These are phyloP conservation scores for Xenoacremonium recifei DNA, from an alignment of 2,329 filamentous ascomycete genomes.

Conservation along the genomic window DNA sequence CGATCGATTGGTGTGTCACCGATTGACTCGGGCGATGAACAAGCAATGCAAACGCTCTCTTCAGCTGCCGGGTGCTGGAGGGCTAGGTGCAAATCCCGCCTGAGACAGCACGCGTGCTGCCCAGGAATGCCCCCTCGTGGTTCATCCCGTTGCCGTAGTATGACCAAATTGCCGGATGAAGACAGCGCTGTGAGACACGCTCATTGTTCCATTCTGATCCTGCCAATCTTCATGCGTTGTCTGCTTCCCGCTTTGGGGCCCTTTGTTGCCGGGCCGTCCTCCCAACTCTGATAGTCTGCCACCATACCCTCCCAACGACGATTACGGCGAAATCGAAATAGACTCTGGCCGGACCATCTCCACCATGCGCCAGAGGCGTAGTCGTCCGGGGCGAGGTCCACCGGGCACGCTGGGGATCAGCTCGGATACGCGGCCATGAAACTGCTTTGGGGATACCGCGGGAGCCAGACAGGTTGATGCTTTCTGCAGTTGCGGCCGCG, in stretches of 20 bases:
- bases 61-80: no score
- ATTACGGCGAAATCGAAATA: constrained; percentile 8
- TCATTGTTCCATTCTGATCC: neutral
- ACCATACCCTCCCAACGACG: constrained; percentile 9
- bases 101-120: constrained; percentile 1
- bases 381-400: neutral
- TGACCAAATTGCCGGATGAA: neutral
- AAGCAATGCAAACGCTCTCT: constrained; percentile 2
- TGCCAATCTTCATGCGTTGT: neutral
- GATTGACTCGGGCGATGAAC: constrained; percentile 10
- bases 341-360: constrained; percentile 13
- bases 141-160: neutral
- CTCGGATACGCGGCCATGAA: no score
- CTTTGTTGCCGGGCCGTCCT: no score
- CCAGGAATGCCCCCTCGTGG: neutral
- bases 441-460: neutral
- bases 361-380: constrained; percentile 3
- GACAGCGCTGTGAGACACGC: neutral
- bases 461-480: neutral
- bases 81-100: no score
- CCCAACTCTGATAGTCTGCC: no score
- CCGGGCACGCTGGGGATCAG: neutral
- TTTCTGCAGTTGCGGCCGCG: no score
- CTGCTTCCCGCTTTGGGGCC: constrained; percentile 3
- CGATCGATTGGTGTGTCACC: no score